phyloP scores from a whole-genome alignment of 768 basidiomycete species.

The Pleurotus pulmonarius region DNA sequence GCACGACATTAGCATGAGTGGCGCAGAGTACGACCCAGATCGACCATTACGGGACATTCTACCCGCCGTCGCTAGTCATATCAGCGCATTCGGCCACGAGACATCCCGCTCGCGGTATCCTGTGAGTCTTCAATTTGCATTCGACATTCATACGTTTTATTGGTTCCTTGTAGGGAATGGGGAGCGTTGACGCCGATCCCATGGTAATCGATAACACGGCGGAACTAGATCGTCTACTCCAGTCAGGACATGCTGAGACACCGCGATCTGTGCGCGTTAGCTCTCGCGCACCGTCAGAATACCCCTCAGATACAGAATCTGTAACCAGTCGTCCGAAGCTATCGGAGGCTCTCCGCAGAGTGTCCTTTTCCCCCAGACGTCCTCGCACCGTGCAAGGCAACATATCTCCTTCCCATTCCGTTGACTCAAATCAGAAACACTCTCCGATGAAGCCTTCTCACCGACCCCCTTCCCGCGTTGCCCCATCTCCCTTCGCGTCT shows the following conservation, averaged over 20 bases:
- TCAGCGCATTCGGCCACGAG: slow-evolving; percentile 56
- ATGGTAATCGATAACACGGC: slow-evolving; percentile 59
- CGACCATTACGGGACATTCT: slow-evolving; percentile 73
- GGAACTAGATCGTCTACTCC: slow-evolving; percentile 57
- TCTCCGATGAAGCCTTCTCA: slow-evolving; percentile 2
- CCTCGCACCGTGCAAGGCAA: slow-evolving; percentile 46
- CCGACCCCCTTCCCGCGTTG: not conserved
- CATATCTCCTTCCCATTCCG: slow-evolving; percentile 11
- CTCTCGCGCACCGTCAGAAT: slow-evolving; percentile 47
- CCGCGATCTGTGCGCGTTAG: slow-evolving; percentile 37
- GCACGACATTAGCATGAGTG: slow-evolving; percentile 60
- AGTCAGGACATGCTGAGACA: slow-evolving; percentile 45
- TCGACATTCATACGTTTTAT: not conserved
- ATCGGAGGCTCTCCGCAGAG: slow-evolving; percentile 65
- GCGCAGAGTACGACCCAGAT: slow-evolving; percentile 85
- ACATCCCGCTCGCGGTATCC: slow-evolving; percentile 45
- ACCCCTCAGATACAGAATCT: slow-evolving; percentile 48
- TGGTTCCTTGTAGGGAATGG: slow-evolving; percentile 20
- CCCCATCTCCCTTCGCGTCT: not conserved
- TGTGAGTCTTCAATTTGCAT: slow-evolving; percentile 29
- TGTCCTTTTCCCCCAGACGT: slow-evolving; percentile 74
- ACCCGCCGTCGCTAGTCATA: slow-evolving; percentile 50
- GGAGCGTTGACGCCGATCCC: slow-evolving; percentile 45
- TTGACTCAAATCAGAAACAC: slow-evolving; percentile 4
- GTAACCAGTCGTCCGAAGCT: slow-evolving; percentile 56